Conservation (phyloP, 441 rosid species). For the Euphorbia celastroides region DNA sequence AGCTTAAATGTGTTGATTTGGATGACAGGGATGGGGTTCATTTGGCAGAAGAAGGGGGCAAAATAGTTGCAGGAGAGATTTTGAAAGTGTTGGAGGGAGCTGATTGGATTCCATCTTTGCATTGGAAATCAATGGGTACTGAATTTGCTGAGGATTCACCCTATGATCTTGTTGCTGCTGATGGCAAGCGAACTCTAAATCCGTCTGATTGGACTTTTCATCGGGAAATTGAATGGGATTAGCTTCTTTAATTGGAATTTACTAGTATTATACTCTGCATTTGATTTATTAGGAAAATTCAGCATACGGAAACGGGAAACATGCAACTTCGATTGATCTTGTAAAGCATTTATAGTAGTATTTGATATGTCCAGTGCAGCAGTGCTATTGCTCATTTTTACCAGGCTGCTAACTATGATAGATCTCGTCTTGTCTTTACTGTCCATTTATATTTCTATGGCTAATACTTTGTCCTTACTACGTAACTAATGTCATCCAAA, state of each 20-base stretch:
- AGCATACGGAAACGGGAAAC: background rate
- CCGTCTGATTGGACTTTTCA: conserved; percentile 84
- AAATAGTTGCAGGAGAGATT: conserved; percentile 71
- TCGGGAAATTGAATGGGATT: conserved; percentile 72
- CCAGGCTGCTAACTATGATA: too few relatives aligned
- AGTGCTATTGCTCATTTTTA: too few relatives aligned
- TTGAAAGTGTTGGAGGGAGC: conserved; percentile 69
- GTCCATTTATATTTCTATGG: too few relatives aligned
- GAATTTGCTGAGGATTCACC: conserved; percentile 77
- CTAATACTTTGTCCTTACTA: too few relatives aligned
- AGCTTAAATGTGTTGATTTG: too few relatives aligned
- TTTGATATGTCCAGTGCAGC: too few relatives aligned
- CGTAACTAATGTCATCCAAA: too few relatives aligned
- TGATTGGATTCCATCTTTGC: conserved; percentile 79
- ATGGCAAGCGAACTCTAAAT: conserved; percentile 64
- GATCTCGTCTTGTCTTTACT: too few relatives aligned
- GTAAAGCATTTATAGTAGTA: too few relatives aligned
- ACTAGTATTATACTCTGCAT: background rate
- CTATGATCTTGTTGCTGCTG: conserved; percentile 74
- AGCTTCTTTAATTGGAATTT: conserved; percentile 11
- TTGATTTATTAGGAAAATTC: background rate
- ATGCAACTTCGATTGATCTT: too few relatives aligned
- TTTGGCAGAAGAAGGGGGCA: conserved; percentile 83
- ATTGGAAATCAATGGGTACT: conserved; percentile 82
- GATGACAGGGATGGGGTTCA: conserved; percentile 93